Evolutionary conservation across 1,284 basidiomycete species (phyloP).

Genomic region (Cutaneotrichosporon cavernicola): DNA sequence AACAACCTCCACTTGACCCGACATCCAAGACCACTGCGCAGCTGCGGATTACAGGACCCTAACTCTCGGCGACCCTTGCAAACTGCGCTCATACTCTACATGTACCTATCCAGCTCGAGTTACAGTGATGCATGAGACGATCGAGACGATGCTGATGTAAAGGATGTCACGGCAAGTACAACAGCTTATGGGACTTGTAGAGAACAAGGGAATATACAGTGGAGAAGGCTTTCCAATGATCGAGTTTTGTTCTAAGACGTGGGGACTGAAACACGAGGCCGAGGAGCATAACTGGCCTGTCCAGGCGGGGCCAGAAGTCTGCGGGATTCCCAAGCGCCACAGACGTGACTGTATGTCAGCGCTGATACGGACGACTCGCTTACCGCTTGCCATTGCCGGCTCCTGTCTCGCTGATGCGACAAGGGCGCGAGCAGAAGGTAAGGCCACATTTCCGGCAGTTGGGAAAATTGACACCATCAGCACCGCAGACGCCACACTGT

Average conservation of each 20-base stretch:
- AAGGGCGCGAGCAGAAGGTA: slow-evolving; percentile 45
- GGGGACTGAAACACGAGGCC: not conserved
- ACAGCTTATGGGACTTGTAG: slow-evolving; percentile 1
- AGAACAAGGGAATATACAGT: slow-evolving; percentile 1
- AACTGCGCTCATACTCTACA: too few relatives aligned
- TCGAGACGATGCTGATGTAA: not conserved
- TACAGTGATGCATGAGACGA: slow-evolving; percentile 5
- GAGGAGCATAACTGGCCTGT: not conserved
- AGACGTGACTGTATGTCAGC: slow-evolving; percentile 33
- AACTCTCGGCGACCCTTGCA: not conserved
- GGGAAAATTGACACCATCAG: slow-evolving; percentile 47
- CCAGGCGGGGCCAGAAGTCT: slow-evolving; percentile 18
- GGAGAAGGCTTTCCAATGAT: not conserved
- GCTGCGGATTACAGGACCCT: not conserved
- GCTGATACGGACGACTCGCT: slow-evolving; percentile 11
- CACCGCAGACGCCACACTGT: slow-evolving; percentile 41
- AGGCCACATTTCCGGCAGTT: slow-evolving; percentile 48
- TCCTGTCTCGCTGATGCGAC: slow-evolving; percentile 38
- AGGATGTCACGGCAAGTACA: slow-evolving; percentile 1
- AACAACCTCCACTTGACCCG: not conserved
- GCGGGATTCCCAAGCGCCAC: slow-evolving; percentile 39
- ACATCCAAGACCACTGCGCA: not conserved
- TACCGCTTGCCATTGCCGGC: slow-evolving; percentile 47
- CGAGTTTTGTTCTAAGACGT: not conserved
- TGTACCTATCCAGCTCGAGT: not conserved